phyloP scores from a whole-genome alignment of 2,329 filamentous ascomycete genomes.

The Aspergillus hiratsukae region DNA sequence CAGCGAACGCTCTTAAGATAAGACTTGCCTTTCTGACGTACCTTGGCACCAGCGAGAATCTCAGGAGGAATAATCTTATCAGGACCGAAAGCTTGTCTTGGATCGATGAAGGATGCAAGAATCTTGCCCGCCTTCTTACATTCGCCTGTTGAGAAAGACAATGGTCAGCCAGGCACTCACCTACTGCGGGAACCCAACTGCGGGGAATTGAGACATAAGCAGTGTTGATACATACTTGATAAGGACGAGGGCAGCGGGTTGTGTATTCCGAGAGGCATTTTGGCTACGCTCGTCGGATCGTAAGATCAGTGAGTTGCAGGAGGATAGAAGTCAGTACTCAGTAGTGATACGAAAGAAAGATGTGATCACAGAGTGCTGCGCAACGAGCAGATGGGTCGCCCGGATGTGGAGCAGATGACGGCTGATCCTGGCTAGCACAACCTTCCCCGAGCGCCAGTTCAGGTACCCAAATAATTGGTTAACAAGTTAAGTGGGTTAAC shows the following conservation, averaged over 20 bases:
- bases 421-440: constrained; percentile 5
- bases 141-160: constrained; percentile 61
- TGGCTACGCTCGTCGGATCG: constrained; percentile 16
- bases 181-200: constrained; percentile 20
- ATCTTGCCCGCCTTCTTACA: constrained; percentile 98
- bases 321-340: constrained; percentile 5
- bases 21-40: constrained; percentile 31
- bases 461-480: not conserved
- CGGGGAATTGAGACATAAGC: constrained; percentile 24
- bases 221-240: constrained; percentile 37
- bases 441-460: not conserved
- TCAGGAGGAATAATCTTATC: constrained; percentile 95
- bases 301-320: constrained; percentile 1
- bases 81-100: constrained; percentile 85
- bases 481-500: not conserved
- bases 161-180: constrained; percentile 27
- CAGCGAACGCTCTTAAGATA: not conserved
- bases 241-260: constrained; percentile 47
- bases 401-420: constrained; percentile 24
- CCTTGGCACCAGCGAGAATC: constrained; percentile 87
- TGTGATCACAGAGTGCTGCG: constrained; percentile 10
- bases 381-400: constrained; percentile 17
- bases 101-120: constrained; percentile 89
- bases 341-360: constrained; percentile 8
- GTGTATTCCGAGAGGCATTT: constrained; percentile 43